Evolutionary conservation across 1,284 basidiomycete genomes (phyloP).

Genomic region (Ceratobasidium sp.): DNA sequence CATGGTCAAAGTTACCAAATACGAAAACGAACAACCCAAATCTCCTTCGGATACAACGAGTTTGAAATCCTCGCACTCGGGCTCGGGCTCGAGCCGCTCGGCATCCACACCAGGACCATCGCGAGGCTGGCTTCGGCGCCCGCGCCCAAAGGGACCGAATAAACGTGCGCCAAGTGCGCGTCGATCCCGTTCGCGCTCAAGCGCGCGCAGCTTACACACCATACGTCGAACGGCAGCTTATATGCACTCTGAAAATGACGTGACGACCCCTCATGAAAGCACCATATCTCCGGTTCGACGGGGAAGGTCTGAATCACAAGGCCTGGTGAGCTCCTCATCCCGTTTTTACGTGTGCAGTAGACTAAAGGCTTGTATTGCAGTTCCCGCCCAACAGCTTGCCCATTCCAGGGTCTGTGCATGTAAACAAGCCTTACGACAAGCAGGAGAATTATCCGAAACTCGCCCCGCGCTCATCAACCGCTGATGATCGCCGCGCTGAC

Average conservation of each 20-base stretch:
- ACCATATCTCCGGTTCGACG: constrained; percentile 21
- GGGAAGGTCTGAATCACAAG: constrained; percentile 17
- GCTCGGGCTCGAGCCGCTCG: constrained; percentile 29
- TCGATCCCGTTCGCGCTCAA: constrained; percentile 30
- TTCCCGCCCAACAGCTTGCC: constrained; percentile 15
- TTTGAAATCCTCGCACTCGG: constrained; percentile 5
- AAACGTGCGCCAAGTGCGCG: constrained; percentile 28
- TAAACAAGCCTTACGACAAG: constrained; percentile 8
- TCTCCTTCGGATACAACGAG: constrained; percentile 28
- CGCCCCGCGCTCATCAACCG: constrained; percentile 5
- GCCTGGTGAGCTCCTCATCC: constrained; percentile 23
- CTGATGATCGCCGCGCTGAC: constrained; percentile 1
- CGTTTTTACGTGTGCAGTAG: not conserved
- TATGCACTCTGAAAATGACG: constrained; percentile 29
- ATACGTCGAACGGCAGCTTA: constrained; percentile 11
- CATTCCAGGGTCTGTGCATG: constrained; percentile 8
- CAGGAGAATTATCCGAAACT: constrained; percentile 4
- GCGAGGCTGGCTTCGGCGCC: constrained; percentile 23
- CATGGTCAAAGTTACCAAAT: constrained; percentile 37
- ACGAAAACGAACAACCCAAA: constrained; percentile 36
- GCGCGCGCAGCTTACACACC: constrained; percentile 16
- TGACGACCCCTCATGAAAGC: not conserved
- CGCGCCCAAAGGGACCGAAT: not conserved
- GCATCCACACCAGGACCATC: constrained; percentile 11
- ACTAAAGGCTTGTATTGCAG: not conserved